Base-by-base conservation (phyloP, 495 filamentous ascomycete genomes). In the Coniosporium apollinis region DNA sequence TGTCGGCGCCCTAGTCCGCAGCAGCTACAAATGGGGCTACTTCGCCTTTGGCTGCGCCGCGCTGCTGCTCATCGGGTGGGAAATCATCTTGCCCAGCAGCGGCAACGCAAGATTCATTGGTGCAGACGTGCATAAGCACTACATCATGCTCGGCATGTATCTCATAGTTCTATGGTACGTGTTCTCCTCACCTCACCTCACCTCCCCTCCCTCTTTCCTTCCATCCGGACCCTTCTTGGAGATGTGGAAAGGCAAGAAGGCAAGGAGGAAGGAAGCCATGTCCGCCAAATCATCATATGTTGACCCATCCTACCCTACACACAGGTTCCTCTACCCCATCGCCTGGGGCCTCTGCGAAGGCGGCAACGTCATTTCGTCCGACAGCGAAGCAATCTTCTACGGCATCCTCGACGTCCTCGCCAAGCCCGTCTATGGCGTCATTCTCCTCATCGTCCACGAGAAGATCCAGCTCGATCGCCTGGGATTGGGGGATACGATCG, bases 261-360 rank as follows among this genome's bases (percentile, higher is more conserved):
- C n/a, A n/a, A n/a, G n/a, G n/a, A n/a, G n/a, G n/a, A n/a, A n/a
- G n/a, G n/a, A n/a, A n/a, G n/a, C n/a, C n/a, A n/a, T n/a, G n/a
- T n/a, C n/a, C n/a, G n/a, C n/a, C n/a, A n/a, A n/a, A n/a, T n/a
- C n/a, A n/a, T n/a, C n/a, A n/a, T n/a, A n/a, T n/a, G n/a, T n/a
- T n/a, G n/a, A n/a, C n/a, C n/a, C n/a, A n/a, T n/a, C n/a, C n/a
- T n/a, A n/a, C n/a, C n/a, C n/a, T n/a, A n/a, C n/a, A n/a, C n/a
- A n/a, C n/a, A n/a, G n/a, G n/a, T 66, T 74, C 21, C 50, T 80
- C 13, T 82, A 82, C 51, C 75, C 78, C 3, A 64, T 82, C 37
- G 65, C 65, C 10, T 82, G 69, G 65, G 79, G 74, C 36, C 42
- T 82, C 8, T 60, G 55, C 25, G 78, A 82, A 39, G 77, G 76